Conservation (phyloP, 2,329 filamentous ascomycete genomes). For the Phaeosphaeria sp. region DNA sequence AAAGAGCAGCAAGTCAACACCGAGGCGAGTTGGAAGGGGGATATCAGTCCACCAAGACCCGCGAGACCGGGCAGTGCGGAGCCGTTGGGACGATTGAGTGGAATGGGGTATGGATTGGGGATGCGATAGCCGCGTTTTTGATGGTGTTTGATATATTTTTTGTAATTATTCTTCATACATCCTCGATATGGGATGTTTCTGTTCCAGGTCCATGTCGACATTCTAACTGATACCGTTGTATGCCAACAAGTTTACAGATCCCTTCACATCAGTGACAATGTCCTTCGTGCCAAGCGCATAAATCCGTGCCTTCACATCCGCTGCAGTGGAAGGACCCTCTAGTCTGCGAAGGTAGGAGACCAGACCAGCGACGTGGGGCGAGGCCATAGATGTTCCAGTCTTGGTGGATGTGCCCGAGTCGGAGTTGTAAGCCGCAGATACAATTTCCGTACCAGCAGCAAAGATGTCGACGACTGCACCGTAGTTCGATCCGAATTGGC, state of each 20-base stretch:
- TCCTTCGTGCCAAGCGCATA: slow-evolving; percentile 25
- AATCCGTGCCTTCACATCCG: slow-evolving; percentile 26
- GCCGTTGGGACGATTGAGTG: slow-evolving; percentile 33
- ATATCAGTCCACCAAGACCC: slow-evolving; percentile 24
- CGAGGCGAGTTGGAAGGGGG: slow-evolving; percentile 14
- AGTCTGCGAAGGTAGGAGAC: slow-evolving; percentile 71
- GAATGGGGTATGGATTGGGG: slow-evolving; percentile 34
- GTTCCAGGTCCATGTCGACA: not conserved
- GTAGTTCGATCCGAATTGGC: slow-evolving; percentile 43
- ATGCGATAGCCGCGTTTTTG: not conserved
- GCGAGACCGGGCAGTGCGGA: slow-evolving; percentile 28
- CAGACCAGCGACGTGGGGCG: slow-evolving; percentile 71
- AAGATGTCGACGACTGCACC: slow-evolving; percentile 49
- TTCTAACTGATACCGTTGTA: slow-evolving; percentile 31
- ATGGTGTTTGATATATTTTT: not conserved
- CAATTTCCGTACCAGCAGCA: slow-evolving; percentile 46
- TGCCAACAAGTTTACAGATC: slow-evolving; percentile 32
- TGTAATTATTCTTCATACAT: not conserved
- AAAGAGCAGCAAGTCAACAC: slow-evolving; percentile 9
- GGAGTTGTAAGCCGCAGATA: slow-evolving; percentile 55
- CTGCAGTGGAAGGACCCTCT: slow-evolving; percentile 41
- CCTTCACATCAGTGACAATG: slow-evolving; percentile 27
- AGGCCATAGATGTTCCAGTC: slow-evolving; percentile 70
- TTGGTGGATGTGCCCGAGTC: slow-evolving; percentile 53
- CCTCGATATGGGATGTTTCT: not conserved